Evolutionary conservation across 139 green algal genomes (phyloP).

Genomic region (Coelastrella sp.): DNA sequence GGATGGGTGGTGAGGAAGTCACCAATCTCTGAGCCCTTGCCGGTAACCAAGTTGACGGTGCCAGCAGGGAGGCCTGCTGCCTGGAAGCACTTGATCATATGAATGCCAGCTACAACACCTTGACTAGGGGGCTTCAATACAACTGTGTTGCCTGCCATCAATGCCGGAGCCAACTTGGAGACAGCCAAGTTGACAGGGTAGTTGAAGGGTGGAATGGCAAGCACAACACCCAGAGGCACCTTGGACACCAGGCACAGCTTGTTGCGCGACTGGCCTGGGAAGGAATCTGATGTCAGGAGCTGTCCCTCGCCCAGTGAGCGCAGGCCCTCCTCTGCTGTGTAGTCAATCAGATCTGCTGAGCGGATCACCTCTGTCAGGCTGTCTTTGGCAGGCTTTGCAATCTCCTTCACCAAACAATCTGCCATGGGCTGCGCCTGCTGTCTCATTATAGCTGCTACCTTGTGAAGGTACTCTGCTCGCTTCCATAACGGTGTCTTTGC

Average conservation of each 20-base stretch:
- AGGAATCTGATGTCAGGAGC: slow-evolving; percentile 90
- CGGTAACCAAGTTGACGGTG: slow-evolving; percentile 26
- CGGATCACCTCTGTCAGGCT: slow-evolving; percentile 82
- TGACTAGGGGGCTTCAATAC: slow-evolving; percentile 93
- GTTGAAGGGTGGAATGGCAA: slow-evolving; percentile 98
- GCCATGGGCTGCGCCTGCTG: slow-evolving; percentile 90
- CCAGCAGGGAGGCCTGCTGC: slow-evolving; percentile 26
- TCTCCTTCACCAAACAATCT: slow-evolving; percentile 89
- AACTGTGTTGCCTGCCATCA: slow-evolving; percentile 97
- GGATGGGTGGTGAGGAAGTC: slow-evolving; percentile 96
- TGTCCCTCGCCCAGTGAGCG: slow-evolving; percentile 87
- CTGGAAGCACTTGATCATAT: slow-evolving; percentile 34
- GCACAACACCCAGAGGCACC: slow-evolving; percentile 93
- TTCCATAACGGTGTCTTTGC: slow-evolving; percentile 91
- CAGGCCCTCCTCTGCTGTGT: slow-evolving; percentile 95
- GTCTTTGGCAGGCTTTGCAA: slow-evolving; percentile 95
- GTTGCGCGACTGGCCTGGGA: slow-evolving; percentile 90
- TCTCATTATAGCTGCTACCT: slow-evolving; percentile 80
- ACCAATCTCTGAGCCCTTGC: slow-evolving; percentile 90
- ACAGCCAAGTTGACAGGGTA: slow-evolving; percentile 97
- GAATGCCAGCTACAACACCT: slow-evolving; percentile 37
- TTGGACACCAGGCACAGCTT: slow-evolving; percentile 93
- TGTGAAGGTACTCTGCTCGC: slow-evolving; percentile 86
- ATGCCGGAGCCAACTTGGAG: slow-evolving; percentile 93
- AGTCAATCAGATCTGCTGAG: slow-evolving; percentile 92